Conservation (phyloP, 2,329 filamentous ascomycete species). For the Trichothecium sympodiale region DNA sequence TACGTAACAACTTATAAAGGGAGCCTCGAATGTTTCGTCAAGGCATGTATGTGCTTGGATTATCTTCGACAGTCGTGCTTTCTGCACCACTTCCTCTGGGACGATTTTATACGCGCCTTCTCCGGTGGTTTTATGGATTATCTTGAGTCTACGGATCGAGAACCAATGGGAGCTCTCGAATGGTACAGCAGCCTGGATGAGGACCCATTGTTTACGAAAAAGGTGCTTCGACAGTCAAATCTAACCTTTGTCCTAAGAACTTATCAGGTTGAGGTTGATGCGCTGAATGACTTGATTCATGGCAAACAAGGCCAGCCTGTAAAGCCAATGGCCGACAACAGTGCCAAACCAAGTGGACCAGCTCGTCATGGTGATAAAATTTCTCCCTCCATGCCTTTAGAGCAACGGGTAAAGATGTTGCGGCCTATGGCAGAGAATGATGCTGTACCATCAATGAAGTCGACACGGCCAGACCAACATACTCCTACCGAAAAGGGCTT, state of each 20-base stretch:
- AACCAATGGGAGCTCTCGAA: conserved; percentile 24
- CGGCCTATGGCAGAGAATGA: no score
- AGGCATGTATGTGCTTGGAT: conserved; percentile 31
- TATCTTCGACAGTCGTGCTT: conserved; percentile 20
- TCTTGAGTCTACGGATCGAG: conserved; percentile 15
- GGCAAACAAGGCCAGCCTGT: no score
- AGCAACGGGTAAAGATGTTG: no score
- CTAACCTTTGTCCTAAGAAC: conserved; percentile 20
- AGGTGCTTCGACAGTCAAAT: conserved; percentile 23
- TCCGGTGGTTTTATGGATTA: conserved; percentile 30
- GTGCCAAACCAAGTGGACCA: no score
- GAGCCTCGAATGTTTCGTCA: conserved; percentile 28
- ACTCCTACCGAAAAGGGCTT: no score
- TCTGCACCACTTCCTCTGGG: conserved; percentile 33
- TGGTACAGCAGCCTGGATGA: conserved; percentile 26
- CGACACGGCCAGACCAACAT: no score
- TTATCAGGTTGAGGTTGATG: conserved; percentile 20
- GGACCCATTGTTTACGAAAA: conserved; percentile 16
- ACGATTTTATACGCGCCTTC: conserved; percentile 40
- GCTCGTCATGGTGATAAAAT: no score
- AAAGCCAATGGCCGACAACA: no score
- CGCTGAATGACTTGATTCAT: no score
- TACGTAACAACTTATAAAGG: conserved; percentile 28
- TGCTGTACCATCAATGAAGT: no score
- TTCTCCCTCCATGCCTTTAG: no score